Evolutionary conservation across 108 stramenopile genomes (phyloP).

Genomic region (Ochromonas danica): DNA sequence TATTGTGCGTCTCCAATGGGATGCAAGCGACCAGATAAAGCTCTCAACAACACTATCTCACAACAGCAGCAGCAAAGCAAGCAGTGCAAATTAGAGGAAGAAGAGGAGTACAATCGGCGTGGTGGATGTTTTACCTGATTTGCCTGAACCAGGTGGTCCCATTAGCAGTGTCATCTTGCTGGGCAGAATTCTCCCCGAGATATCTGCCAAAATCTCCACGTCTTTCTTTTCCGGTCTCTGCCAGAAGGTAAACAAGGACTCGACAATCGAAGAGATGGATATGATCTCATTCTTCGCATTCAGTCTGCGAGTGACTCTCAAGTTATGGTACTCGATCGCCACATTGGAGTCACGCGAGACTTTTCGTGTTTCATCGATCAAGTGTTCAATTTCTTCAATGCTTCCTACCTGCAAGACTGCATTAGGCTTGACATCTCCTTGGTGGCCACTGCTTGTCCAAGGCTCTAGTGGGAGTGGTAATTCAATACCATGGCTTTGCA

Average conservation of each 20-base stretch:
- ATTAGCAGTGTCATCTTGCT: slow-evolving; percentile 76
- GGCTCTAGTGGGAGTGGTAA: background rate
- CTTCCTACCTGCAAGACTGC: background rate
- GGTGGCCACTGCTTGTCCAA: background rate
- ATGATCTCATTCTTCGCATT: background rate
- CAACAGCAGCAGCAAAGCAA: slow-evolving; percentile 18
- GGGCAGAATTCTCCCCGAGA: slow-evolving; percentile 26
- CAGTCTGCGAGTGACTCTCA: background rate
- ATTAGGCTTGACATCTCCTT: background rate
- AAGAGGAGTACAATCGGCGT: no score
- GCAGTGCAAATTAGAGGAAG: no score
- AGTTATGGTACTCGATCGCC: background rate
- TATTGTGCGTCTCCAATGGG: slow-evolving; percentile 32
- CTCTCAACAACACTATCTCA: slow-evolving; percentile 39
- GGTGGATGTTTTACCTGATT: no score
- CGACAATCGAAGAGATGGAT: background rate
- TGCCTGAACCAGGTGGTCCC: no score
- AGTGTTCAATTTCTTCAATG: background rate
- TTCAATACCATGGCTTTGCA: background rate
- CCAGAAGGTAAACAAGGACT: background rate
- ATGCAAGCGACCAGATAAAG: slow-evolving; percentile 39
- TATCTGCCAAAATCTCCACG: background rate
- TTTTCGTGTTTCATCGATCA: background rate
- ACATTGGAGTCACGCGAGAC: background rate
- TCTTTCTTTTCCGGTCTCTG: background rate